These are phyloP conservation scores for Erodium moschatum DNA, from an alignment of 441 rosid genomes.

Conservation along the genomic window DNA sequence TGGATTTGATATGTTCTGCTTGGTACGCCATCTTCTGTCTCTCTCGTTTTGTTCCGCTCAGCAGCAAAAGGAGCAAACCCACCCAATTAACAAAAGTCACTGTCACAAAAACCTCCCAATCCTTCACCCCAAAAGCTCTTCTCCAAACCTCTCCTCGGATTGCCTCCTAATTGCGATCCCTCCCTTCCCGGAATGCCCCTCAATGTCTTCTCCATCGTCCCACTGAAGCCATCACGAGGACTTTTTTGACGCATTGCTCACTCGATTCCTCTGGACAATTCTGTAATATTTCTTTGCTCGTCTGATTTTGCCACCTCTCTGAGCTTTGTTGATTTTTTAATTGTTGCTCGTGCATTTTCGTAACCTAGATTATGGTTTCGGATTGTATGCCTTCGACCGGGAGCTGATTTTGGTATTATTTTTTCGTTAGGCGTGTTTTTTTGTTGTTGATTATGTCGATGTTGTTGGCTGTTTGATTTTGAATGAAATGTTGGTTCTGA, in stretches of 20 bases:
- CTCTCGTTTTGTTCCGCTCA: constrained; percentile 4
- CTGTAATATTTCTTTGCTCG: constrained; percentile 21
- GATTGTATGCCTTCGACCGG: not conserved
- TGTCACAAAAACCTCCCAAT: constrained; percentile 15
- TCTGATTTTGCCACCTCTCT: not conserved
- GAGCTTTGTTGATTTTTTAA: not conserved
- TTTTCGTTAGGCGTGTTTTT: not conserved
- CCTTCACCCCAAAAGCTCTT: constrained; percentile 12
- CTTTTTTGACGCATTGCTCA: constrained; percentile 14
- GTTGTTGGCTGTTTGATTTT: not conserved
- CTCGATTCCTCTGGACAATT: constrained; percentile 21
- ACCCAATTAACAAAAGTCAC: not conserved
- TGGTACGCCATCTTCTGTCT: constrained; percentile 17
- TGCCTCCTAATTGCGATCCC: constrained; percentile 28
- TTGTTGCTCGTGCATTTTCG: not conserved
- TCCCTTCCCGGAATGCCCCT: constrained; percentile 25
- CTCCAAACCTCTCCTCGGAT: constrained; percentile 20
- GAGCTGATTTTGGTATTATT: not conserved
- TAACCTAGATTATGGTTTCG: constrained; percentile 16
- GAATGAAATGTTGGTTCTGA: constrained; percentile 5
- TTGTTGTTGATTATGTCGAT: not conserved
- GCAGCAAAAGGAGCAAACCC: constrained; percentile 16
- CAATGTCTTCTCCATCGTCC: constrained; percentile 18
- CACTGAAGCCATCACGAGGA: constrained; percentile 13
- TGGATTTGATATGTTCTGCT: constrained; percentile 12